Evolutionary conservation across 2,329 filamentous ascomycete genomes (phyloP).

Genomic region (Monosporascus sp.): DNA sequence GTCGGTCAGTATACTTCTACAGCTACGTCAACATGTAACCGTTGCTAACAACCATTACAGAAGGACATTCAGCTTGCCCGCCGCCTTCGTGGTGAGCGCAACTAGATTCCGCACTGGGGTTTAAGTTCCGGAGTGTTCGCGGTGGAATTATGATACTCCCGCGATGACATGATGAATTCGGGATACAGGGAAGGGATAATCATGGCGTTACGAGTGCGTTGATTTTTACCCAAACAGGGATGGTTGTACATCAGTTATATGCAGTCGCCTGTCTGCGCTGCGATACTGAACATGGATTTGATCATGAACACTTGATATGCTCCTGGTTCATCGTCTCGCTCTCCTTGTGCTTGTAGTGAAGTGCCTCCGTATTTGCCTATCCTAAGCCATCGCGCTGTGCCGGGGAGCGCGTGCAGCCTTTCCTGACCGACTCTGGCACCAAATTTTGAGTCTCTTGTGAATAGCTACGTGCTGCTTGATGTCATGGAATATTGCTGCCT

Average conservation of each 20-base stretch:
- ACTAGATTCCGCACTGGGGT: slow-evolving; percentile 48
- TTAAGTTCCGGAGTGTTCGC: slow-evolving; percentile 21
- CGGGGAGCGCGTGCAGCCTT: no score
- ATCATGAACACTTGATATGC: slow-evolving; percentile 23
- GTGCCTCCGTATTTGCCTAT: no score
- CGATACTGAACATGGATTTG: slow-evolving; percentile 32
- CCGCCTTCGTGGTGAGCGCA: slow-evolving; percentile 89
- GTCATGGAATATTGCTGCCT: no score
- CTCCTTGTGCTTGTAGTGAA: no score
- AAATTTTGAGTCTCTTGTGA: no score
- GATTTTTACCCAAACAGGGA: slow-evolving; percentile 25
- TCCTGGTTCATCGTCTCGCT: background rate
- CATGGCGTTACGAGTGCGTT: slow-evolving; percentile 37
- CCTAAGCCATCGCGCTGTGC: no score
- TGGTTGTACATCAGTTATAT: slow-evolving; percentile 38
- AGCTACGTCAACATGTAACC: background rate
- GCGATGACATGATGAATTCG: slow-evolving; percentile 36
- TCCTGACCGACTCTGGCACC: no score
- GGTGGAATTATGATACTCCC: slow-evolving; percentile 32
- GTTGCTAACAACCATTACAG: slow-evolving; percentile 35
- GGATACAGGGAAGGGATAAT: slow-evolving; percentile 35
- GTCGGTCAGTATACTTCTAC: slow-evolving; percentile 40
- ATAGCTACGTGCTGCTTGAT: no score
- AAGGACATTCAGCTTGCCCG: slow-evolving; percentile 98
- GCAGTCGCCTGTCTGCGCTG: slow-evolving; percentile 21